Evolutionary conservation across 768 basidiomycete species (phyloP), one percentile per base, ranked within the genome.

Genomic region (Mycena sanguinolenta): DNA sequence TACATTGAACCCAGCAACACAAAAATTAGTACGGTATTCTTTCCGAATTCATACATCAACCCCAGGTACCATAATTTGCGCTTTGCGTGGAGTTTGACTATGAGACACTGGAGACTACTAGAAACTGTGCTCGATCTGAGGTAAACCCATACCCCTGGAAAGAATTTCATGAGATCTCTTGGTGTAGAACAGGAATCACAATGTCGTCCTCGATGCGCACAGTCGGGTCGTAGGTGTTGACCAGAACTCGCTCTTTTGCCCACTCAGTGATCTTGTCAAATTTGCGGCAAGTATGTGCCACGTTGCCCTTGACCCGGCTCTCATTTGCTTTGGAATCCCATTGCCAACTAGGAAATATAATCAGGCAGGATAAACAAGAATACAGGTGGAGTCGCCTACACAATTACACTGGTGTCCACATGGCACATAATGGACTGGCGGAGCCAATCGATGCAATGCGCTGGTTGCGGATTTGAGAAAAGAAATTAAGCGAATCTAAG

Each of bases 181-280:
- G 42, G 42, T 68, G 60, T 53, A 68, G 58, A 50, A 68, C 53
- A 17, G 67, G 67, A 42, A 63, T 32, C 5, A 63, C 60, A 52
- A 68, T 68, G 46, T 68, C 67, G 17, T 68, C 67, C 53, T 68
- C 60, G n/a, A 68, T 68, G n/a, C 34, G 59, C 38, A 68, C 67
- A 2, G 67, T 55, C 14, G 60, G 53, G 25, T 68, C 67, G 54
- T 46, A 68, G 4, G 6, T n/a, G 14, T 25, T 49, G 5, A 44
- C 12, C 38, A 68, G 27, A 23, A 38, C 39, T 9, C 65, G 70
- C 19, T 75, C 61, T 49, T 74, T 50, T 17, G 70, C 78, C 77
- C 79, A 78, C n/a, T 77, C 72, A 61, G 72, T 71, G 55, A 79
- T 75, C 63, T 76, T 79, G 27, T 73, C 75, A 65, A 75, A 80